Percentiles rank a stretch among this genome's conserved stretches.
phyloP scores from a whole-genome alignment of 2,329 filamentous ascomycete genomes.

The Helotiales sp. region DNA sequence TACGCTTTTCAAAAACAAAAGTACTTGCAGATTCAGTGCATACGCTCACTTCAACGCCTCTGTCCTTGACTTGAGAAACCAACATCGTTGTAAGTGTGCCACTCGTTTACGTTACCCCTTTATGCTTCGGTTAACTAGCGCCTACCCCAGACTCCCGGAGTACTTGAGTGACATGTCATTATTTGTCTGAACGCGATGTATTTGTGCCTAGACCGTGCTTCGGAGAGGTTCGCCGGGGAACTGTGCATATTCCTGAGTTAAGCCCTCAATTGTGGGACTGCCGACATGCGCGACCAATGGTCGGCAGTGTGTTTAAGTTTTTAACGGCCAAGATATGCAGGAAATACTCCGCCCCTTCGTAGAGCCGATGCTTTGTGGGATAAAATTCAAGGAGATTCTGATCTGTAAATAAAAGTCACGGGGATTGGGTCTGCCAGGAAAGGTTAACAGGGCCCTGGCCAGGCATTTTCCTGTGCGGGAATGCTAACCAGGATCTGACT shows the following conservation, averaged over 20 bases:
- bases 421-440: not conserved
- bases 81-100: not conserved
- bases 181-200: not conserved
- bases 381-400: not conserved
- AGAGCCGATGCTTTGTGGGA: not conserved
- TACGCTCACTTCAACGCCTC: not conserved
- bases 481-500: not conserved
- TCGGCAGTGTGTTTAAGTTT: no score
- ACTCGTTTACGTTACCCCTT: not conserved
- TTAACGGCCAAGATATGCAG: not conserved
- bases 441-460: no score
- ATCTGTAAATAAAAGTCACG: not conserved
- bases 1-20: not conserved
- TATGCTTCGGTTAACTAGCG: not conserved
- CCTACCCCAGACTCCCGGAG: not conserved
- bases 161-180: not conserved
- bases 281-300: not conserved
- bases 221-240: not conserved
- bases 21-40: no score
- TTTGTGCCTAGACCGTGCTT: not conserved
- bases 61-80: not conserved
- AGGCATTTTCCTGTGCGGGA: not conserved
- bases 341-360: not conserved
- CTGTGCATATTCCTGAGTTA: not conserved
- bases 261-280: not conserved